These are phyloP conservation scores for Kluyveromyces nonfermentans DNA, from an alignment of 805 yeast species.

Conservation along the genomic window DNA sequence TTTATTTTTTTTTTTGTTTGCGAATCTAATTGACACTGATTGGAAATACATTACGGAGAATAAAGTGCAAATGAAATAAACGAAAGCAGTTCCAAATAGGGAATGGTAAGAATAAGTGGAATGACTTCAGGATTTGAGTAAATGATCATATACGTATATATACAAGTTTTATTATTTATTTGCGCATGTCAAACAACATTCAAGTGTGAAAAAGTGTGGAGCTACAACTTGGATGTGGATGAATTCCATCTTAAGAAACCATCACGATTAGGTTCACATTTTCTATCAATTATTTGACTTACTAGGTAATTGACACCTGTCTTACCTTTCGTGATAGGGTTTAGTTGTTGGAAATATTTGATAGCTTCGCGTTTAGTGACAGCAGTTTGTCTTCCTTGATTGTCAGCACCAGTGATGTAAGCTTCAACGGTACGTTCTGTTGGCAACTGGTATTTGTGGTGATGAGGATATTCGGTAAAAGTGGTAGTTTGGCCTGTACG, in stretches of 20 bases:
- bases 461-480: constrained; percentile 36
- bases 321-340: constrained; percentile 20
- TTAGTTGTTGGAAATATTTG: constrained; percentile 40
- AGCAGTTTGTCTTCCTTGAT: constrained; percentile 53
- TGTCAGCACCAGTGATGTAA: constrained; percentile 63
- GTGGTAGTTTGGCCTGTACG: constrained; percentile 27
- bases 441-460: constrained; percentile 61
- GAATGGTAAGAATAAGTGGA: no score
- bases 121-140: neutral
- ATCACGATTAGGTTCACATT: constrained; percentile 7
- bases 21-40: no score
- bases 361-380: constrained; percentile 61
- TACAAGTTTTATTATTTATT: neutral
- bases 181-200: neutral
- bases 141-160: neutral
- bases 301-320: constrained; percentile 17
- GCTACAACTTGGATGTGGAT: neutral
- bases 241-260: constrained; percentile 2
- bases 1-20: no score
- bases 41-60: no score
- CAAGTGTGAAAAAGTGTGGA: neutral
- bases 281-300: constrained; percentile 13
- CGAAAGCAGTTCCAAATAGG: no score
- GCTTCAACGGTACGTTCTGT: constrained; percentile 52
- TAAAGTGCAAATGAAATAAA: no score